Evolutionary conservation across 495 filamentous ascomycete genomes (phyloP).

Genomic region (Penicillium cinerascens): DNA sequence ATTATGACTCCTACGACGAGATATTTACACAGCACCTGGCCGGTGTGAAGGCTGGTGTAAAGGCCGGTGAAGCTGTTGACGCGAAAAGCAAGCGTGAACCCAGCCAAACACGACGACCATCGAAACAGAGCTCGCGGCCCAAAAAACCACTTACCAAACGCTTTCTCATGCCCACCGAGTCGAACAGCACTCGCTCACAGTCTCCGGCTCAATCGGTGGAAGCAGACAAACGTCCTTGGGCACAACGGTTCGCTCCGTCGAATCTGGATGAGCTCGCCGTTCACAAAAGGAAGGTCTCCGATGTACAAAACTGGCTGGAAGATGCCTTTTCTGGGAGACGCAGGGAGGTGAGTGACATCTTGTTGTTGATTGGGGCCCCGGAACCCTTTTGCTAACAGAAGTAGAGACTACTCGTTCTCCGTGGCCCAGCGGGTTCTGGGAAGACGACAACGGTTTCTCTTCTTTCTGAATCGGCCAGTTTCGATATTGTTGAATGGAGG

Average conservation of each 20-base stretch:
- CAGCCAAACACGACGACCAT: slow-evolving; percentile 3
- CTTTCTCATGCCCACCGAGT: slow-evolving; percentile 22
- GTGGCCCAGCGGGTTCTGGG: slow-evolving; percentile 86
- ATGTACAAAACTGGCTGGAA: slow-evolving; percentile 79
- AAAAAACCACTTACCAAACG: slow-evolving; percentile 17
- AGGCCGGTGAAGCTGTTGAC: slow-evolving; percentile 2
- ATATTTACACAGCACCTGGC: slow-evolving; percentile 30
- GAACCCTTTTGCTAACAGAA: slow-evolving; percentile 14
- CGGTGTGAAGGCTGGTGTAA: slow-evolving; percentile 1
- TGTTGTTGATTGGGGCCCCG: not conserved
- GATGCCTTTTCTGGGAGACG: slow-evolving; percentile 60
- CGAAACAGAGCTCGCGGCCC: slow-evolving; percentile 9
- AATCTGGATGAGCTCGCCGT: slow-evolving; percentile 82
- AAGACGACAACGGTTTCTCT: slow-evolving; percentile 85
- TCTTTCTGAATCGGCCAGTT: slow-evolving; percentile 66
- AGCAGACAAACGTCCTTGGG: slow-evolving; percentile 62
- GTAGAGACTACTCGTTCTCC: slow-evolving; percentile 75
- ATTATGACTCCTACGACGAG: slow-evolving; percentile 48
- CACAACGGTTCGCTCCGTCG: slow-evolving; percentile 72
- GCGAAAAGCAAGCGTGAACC: not conserved
- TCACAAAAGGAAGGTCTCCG: slow-evolving; percentile 86
- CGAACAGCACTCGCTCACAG: not conserved
- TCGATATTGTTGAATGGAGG: slow-evolving; percentile 83
- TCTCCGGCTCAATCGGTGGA: slow-evolving; percentile 1
- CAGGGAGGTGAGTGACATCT: slow-evolving; percentile 16